Conservation (phyloP, 2,329 filamentous ascomycete genomes). For the Fusarium sp. region DNA sequence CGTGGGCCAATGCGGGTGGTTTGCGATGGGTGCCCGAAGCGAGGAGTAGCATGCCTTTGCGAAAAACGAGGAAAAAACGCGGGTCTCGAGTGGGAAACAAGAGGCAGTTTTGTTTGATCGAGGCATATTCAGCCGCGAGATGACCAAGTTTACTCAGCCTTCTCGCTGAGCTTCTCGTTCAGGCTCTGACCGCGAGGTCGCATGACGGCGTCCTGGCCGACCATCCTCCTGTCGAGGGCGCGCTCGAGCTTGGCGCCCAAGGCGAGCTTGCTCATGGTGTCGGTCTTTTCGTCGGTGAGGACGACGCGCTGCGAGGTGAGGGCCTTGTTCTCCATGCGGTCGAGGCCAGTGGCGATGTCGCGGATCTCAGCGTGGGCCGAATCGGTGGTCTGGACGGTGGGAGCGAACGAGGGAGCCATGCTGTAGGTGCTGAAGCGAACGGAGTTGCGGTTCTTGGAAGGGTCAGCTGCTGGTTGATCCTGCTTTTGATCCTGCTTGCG, state of each 20-base stretch:
- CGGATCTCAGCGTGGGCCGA: constrained; percentile 68
- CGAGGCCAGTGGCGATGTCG: constrained; percentile 82
- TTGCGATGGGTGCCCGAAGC: not conserved
- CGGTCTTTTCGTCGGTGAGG: constrained; percentile 82
- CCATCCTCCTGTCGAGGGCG: constrained; percentile 87
- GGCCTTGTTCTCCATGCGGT: constrained; percentile 90
- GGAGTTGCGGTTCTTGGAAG: constrained; percentile 62
- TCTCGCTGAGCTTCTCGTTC: constrained; percentile 52
- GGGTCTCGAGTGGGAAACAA: constrained; percentile 6
- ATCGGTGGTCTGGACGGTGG: constrained; percentile 65
- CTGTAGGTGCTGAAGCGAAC: constrained; percentile 71
- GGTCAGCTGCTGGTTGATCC: constrained; percentile 28
- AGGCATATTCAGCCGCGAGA: not conserved
- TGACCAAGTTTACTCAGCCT: constrained; percentile 42
- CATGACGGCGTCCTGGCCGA: constrained; percentile 88
- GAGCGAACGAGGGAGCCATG: constrained; percentile 70
- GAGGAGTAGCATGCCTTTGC: not conserved
- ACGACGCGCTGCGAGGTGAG: constrained; percentile 80
- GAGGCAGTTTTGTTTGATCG: not conserved
- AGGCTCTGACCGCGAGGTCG: constrained; percentile 62
- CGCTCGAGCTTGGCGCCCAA: constrained; percentile 92
- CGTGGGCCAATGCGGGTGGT: constrained; percentile 3
- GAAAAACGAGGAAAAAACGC: not conserved
- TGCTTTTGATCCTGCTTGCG: constrained; percentile 27
- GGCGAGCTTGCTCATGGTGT: constrained; percentile 86